A percentile compares a stretch with the other conserved stretches of the same genome.
Evolutionary conservation across 176 grass and related monocot genomes (phyloP).

Genomic region (Oryza meridionalis): DNA sequence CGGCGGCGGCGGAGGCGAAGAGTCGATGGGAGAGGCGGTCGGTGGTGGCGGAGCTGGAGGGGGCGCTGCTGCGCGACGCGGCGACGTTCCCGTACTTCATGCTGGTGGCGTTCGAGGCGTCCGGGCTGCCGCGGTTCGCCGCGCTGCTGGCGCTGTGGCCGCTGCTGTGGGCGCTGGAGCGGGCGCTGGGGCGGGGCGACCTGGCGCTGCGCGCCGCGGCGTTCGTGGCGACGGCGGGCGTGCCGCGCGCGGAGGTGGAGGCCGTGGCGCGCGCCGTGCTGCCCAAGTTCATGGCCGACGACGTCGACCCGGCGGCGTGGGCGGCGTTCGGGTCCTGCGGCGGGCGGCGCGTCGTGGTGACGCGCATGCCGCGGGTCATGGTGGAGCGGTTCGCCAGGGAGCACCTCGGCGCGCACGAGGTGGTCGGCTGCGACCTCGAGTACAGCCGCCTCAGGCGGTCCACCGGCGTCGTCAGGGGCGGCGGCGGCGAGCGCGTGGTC

Average conservation of each 20-base stretch:
- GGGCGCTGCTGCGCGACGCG: constrained; percentile 53
- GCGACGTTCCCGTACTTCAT: constrained; percentile 82
- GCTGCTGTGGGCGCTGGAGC: constrained; percentile 38
- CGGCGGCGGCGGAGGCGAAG: background rate
- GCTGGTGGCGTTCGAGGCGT: constrained; percentile 82
- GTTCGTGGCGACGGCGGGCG: constrained; percentile 59
- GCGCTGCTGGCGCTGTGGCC: constrained; percentile 69
- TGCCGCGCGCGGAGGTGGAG: constrained; percentile 60
- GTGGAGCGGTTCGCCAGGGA: constrained; percentile 77
- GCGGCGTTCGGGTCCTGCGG: constrained; percentile 46
- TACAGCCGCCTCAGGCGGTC: constrained; percentile 44
- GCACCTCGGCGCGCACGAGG: constrained; percentile 79
- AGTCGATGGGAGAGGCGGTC: background rate
- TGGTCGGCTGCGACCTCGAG: constrained; percentile 70
- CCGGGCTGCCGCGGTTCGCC: constrained; percentile 61
- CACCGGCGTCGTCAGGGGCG: constrained; percentile 45
- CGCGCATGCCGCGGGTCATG: constrained; percentile 70
- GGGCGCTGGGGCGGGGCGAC: background rate
- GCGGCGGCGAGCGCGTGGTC: background rate
- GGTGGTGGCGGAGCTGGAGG: constrained; percentile 81
- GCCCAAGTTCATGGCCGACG: constrained; percentile 91
- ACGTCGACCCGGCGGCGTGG: constrained; percentile 73
- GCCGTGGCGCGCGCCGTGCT: constrained; percentile 84
- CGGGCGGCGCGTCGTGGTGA: constrained; percentile 62
- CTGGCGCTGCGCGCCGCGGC: constrained; percentile 47